Base-by-base conservation (phyloP, 2,329 filamentous ascomycete genomes). In the Amphichorda felina region DNA sequence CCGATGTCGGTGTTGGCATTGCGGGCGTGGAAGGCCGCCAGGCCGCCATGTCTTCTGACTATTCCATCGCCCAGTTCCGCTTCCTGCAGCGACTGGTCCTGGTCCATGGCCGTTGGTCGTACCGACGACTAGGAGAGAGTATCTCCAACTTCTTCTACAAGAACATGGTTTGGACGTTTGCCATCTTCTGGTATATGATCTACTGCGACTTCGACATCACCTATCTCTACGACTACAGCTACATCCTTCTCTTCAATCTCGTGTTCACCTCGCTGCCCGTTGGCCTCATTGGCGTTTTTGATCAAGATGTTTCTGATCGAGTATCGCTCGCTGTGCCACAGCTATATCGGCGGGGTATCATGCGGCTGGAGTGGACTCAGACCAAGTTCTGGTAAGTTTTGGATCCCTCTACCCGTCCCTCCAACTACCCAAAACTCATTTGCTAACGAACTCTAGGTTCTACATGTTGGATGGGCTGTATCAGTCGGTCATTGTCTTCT, bases 131-230 rank as follows among this genome's bases (percentile, higher is more conserved):
- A 55, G 86, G 82, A 21, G 91, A 98, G 64, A 84, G 81, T 32
- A 95, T 93, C 50, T 86, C 87, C 56, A 98, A 98, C 58, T 98
- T 98, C 70, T 98, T 98, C 68, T 98, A 96, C 75, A 98, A 98
- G 81, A 98, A 96, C 65, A 82, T 98, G 60, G 82, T 96, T 35
- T 98, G 91, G 91, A 91, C 86, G 1, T 89, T 95, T 53, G 75
- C 82, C 30, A 82, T 98, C 39, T 95, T 96, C 70, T 96, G 89
- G 89, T 98, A 84, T 60, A 87, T 93, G 55, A 85, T 94, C 37
- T 98, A 82, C 60, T 86, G 83, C 66, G 82, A 94, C 60, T 95
- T 93, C 56, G 91, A 98, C 63, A 87, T 89, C 57, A 89, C 89
- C 31, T 96, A 95, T 55, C 76, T 95, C 36, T 95, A 93, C 63